Conservation (phyloP, 139 green algal species). For the Auxenochlorella protothecoides region DNA sequence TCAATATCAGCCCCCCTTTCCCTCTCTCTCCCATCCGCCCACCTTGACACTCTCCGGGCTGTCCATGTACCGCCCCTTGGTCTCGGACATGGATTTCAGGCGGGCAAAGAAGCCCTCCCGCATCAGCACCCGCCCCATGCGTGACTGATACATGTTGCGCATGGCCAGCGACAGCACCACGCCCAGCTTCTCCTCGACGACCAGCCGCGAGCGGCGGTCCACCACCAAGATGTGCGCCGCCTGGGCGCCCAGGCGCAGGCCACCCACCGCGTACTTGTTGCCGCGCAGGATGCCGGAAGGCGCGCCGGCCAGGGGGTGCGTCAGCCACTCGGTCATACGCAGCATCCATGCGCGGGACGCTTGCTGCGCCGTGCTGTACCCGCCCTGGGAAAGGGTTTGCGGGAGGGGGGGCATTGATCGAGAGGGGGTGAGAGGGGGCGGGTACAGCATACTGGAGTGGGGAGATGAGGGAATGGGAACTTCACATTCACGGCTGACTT, state of each 20-base stretch:
- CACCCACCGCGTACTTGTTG: constrained; percentile 18
- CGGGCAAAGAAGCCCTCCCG: constrained; percentile 4
- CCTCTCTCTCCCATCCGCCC: not conserved
- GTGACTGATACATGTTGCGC: constrained; percentile 36
- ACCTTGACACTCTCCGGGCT: constrained; percentile 20
- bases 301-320: constrained; percentile 17
- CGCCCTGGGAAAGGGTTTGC: constrained; percentile 8
- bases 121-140: constrained; percentile 20
- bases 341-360: constrained; percentile 33
- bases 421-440: not conserved
- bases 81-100: constrained; percentile 14
- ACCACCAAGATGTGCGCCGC: constrained; percentile 35
- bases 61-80: constrained; percentile 19
- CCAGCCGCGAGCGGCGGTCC: constrained; percentile 8
- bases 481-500: no score
- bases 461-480: no score
- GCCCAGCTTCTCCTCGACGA: constrained; percentile 10
- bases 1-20: not conserved
- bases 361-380: constrained; percentile 31
- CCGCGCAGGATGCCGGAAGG: not conserved
- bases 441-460: no score
- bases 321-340: constrained; percentile 34
- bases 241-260: constrained; percentile 15
- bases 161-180: constrained; percentile 30
- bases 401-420: no score